A percentile compares a stretch with the other conserved stretches of the same genome.
phyloP scores from a whole-genome alignment of 768 basidiomycete species.

The Boletus rufocinnamomeus region DNA sequence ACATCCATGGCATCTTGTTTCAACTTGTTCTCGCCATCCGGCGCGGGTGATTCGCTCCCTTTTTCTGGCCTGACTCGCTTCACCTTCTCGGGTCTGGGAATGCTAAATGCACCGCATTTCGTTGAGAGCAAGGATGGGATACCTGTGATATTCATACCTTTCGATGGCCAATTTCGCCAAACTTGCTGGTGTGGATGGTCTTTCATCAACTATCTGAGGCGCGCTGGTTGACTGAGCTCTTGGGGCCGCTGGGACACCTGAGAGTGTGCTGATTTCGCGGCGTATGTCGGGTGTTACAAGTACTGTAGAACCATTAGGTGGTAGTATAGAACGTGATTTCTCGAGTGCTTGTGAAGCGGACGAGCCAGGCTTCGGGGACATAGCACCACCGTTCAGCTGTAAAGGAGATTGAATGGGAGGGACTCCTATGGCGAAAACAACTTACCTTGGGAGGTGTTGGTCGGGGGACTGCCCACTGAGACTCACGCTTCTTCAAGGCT shows the following conservation, averaged over 20 bases:
- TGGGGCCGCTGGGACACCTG: constrained; percentile 46
- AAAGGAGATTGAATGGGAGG: not conserved
- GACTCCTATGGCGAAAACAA: not conserved
- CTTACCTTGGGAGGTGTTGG: constrained; percentile 37
- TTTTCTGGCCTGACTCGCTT: constrained; percentile 52
- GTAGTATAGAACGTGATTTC: constrained; percentile 34
- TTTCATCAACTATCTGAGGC: constrained; percentile 29
- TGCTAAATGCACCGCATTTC: constrained; percentile 40
- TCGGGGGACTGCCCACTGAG: constrained; percentile 48
- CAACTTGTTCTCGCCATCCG: constrained; percentile 31
- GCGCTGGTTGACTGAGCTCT: constrained; percentile 51
- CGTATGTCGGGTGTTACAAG: constrained; percentile 38
- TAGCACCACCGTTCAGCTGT: constrained; percentile 30
- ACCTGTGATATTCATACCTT: constrained; percentile 45
- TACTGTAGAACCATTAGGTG: constrained; percentile 43
- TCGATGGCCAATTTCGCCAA: constrained; percentile 64
- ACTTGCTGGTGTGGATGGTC: constrained; percentile 33
- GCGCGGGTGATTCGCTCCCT: constrained; percentile 39
- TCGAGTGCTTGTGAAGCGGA: constrained; percentile 36
- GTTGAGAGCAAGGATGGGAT: not conserved
- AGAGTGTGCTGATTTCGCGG: constrained; percentile 32
- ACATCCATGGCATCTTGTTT: constrained; percentile 41
- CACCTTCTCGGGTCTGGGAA: constrained; percentile 80
- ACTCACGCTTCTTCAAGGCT: constrained; percentile 71
- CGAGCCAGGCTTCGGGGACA: constrained; percentile 30